Base-by-base conservation (phyloP, 2,329 filamentous ascomycete species). In the Triangularia setosa region DNA sequence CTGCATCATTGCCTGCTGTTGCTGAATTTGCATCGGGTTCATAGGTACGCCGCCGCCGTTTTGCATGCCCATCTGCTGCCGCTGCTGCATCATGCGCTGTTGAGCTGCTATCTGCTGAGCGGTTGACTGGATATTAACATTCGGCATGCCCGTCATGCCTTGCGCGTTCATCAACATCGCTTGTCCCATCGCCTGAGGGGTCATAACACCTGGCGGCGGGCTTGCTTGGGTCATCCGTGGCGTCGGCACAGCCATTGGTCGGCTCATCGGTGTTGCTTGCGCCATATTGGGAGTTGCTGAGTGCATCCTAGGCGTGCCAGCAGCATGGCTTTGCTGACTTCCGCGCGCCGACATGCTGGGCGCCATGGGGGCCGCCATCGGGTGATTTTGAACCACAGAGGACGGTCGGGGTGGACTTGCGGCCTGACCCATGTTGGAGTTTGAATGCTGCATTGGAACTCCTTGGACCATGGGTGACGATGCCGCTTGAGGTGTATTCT, bases 321-420 rank as follows among this genome's bases (percentile, higher is more conserved):
- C 81, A 2, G 81, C 80, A 73, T 89, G 87, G 68, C 87, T 89
- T 71, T 89, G 87, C 71, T 90, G 87, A 70, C 87, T 89, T 64
- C 85, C 84, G 66, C 86, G 82, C 21, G 84, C 80, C 62, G 84
- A 87, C 86, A 89, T 89, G 69, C 80, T 84, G 69, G 85, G 82
- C 0, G 85, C 77, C 82, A 87, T 87, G 3, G 86, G 83, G 0
- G 81, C 85, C 6, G 81, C 79, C 80, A 87, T 87, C 0, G 83
- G 73, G 62, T 83, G 83, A 60, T 82, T 84, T 66, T 88, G 87
- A 3, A 87, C 85, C 4, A 87, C 87, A 16, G 89, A 91, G 0
- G 87, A 79, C 16, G 89, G 87, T 54, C 89, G 81, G 18, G 87
- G 80, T 25, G 89, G 89, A 71, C 88, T 91, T 60, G 81, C 86